Evolutionary conservation across 371 early-diverging fungal species (phyloP).

Genomic region (Dichotomocladium elegans): DNA sequence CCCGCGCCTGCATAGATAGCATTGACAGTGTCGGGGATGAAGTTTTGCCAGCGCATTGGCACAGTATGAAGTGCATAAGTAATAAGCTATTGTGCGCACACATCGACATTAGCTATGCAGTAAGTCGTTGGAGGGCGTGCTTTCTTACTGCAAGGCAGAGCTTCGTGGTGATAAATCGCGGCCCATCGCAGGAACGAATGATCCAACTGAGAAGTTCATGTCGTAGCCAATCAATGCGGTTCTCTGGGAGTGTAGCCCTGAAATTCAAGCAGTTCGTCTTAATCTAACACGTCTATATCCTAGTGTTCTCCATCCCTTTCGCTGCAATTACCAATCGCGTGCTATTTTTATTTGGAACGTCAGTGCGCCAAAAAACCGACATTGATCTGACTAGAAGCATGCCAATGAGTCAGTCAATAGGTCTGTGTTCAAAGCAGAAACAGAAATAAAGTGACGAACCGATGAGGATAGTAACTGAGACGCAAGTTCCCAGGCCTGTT

Average conservation of each 20-base stretch:
- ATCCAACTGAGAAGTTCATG: conserved; percentile 61
- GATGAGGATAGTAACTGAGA: conserved; percentile 54
- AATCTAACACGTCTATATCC: neutral
- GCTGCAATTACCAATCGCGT: conserved; percentile 74
- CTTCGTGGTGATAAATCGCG: conserved; percentile 69
- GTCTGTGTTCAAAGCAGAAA: neutral
- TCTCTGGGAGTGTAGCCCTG: conserved; percentile 61
- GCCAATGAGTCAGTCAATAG: neutral
- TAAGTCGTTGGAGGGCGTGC: neutral
- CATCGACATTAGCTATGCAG: neutral
- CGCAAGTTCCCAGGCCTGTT: conserved; percentile 75
- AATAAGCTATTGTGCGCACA: conserved; percentile 44
- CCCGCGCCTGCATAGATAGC: conserved; percentile 41
- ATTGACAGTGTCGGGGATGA: conserved; percentile 49
- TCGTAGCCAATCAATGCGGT: conserved; percentile 59
- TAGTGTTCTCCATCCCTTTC: neutral
- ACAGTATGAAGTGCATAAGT: conserved; percentile 64
- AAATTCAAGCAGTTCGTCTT: neutral
- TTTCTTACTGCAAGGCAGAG: conserved; percentile 66
- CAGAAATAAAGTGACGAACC: conserved; percentile 19
- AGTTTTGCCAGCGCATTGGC: conserved; percentile 60
- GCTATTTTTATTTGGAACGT: conserved; percentile 79
- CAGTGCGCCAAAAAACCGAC: conserved; percentile 83
- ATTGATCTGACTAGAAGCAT: conserved; percentile 51
- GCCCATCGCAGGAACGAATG: conserved; percentile 55